Base-by-base conservation (phyloP, 345 rosid genomes). In the Cardamine chenopodiifolia region DNA sequence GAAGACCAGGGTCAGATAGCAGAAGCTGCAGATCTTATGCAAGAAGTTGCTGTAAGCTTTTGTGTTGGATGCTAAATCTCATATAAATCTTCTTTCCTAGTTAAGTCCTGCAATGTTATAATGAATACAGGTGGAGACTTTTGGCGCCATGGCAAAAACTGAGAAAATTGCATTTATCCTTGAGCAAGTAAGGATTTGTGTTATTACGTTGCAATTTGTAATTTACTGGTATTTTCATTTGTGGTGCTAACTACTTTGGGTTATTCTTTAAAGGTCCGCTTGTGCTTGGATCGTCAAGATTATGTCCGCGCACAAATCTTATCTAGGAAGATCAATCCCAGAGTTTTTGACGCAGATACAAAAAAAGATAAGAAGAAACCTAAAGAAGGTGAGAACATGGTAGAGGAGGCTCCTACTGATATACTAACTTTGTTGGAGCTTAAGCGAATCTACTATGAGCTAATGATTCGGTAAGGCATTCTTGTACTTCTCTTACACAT, bases 1-100 rank as follows among this genome's bases (percentile, higher is more conserved):
- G 99, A 96, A 87, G 96, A 75, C 19, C 99, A 92, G 50, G 97
- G 97, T 70, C 89, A 81, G 62, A 87, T 92, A 63, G 98, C 95
- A 49, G 99, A 96, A 84, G 99, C 99, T 78, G 99, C 99, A 54
- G 98, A 96, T 84, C 80, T 96, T 59, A 96, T 96, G 98, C 99
- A 96, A 84, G 99, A 92, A 90, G 90, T 96, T 82, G 97, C 99
- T 29, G 99, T 96, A 66, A 76, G 93, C 75, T 70, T 65, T 29
- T 39, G 62, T 42, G 48, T 57, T 42, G 59, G 44, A 47, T 70
- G 25, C 29, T 65, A 6, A 19, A 37, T 50, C 17, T 60, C 25
- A 31, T 63, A 25, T 1, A 64, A 17, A 26, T 13, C 13, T 45
- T 55, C 5, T 39, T 71, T 70, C 6, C 15, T 70, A 11, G 44